Conservation (phyloP, 202 grass and related monocot genomes). For the Hordeum pubiflorum region DNA sequence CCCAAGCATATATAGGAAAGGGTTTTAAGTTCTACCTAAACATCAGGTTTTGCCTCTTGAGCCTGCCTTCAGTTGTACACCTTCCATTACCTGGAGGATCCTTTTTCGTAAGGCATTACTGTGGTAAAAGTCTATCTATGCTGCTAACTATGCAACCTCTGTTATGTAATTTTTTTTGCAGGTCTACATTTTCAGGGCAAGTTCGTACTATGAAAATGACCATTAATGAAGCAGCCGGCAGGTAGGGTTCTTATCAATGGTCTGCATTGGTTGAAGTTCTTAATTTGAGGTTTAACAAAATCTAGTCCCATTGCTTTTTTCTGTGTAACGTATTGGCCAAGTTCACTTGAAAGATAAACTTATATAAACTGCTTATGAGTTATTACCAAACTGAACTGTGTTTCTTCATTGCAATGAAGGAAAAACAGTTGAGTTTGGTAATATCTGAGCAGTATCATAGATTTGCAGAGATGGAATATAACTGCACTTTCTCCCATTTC, state of each 20-base stretch:
- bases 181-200: slow-evolving; percentile 13
- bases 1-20: background rate
- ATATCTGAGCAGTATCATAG: background rate
- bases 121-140: background rate
- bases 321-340: background rate
- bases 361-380: background rate
- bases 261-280: background rate
- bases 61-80: background rate
- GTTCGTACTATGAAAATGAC: slow-evolving; percentile 22
- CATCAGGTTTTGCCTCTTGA: background rate
- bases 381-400: background rate
- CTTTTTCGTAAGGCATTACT: background rate
- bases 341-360: background rate
- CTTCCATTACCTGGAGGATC: background rate
- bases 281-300: background rate
- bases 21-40: background rate
- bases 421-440: background rate
- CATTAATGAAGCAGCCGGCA: slow-evolving; percentile 10
- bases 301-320: background rate
- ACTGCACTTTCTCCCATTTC: background rate
- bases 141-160: background rate
- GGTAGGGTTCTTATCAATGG: background rate
- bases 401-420: background rate
- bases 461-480: background rate
- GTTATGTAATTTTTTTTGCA: background rate